A percentile compares a stretch with the other conserved stretches of the same genome.
Conservation (phyloP, 495 filamentous ascomycete genomes). For the Hypomontagnella monticulosa region DNA sequence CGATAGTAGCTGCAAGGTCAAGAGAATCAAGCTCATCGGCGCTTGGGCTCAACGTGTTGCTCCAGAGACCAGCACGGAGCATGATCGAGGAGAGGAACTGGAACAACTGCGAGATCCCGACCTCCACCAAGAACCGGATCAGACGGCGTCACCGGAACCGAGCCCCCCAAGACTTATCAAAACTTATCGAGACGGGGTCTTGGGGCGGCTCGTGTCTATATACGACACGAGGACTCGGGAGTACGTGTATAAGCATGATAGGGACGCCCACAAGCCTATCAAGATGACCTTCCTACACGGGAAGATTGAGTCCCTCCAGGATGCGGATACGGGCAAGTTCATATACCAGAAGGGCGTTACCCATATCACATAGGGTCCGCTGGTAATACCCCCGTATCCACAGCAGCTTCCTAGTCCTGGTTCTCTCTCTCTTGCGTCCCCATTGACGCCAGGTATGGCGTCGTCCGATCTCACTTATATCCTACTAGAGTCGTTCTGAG, state of each 20-base stretch:
- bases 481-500: no score
- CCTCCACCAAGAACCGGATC: no score
- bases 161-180: neutral
- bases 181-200: neutral
- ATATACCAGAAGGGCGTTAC: neutral
- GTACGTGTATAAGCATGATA: constrained; percentile 7
- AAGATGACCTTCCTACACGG: neutral
- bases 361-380: neutral
- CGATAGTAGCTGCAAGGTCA: no score
- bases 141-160: no score
- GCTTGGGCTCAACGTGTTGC: no score
- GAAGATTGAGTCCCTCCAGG: neutral
- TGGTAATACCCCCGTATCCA: neutral
- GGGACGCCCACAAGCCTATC: constrained; percentile 9
- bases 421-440: no score
- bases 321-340: neutral
- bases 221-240: neutral
- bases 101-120: no score
- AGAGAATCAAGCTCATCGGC: no score
- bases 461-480: no score
- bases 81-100: no score
- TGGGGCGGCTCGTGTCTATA: constrained; percentile 9
- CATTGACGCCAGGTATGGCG: no score
- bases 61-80: no score
- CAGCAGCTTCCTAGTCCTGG: neutral